Percentiles rank a stretch among this genome's conserved stretches.
Evolutionary conservation across 805 yeast species (phyloP).

Genomic region (Ogataea siamensis): DNA sequence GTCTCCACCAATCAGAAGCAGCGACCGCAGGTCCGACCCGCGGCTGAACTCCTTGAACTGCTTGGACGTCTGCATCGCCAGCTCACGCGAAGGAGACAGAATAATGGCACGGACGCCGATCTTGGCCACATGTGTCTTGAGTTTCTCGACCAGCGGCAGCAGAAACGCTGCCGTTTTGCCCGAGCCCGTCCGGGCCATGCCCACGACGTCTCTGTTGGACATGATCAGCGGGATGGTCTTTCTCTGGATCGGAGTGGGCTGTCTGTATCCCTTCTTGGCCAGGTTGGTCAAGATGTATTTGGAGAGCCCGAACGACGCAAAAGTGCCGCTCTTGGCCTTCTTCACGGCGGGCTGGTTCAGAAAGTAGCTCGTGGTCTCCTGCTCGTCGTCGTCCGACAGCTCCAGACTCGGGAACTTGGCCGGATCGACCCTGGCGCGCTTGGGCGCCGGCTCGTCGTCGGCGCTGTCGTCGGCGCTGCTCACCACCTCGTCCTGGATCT

Average conservation of each 20-base stretch:
- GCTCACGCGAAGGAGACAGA: constrained; percentile 92
- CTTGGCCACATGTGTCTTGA: constrained; percentile 79
- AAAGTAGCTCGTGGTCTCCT: constrained; percentile 44
- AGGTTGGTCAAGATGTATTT: constrained; percentile 68
- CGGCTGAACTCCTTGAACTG: constrained; percentile 84
- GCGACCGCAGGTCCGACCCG: constrained; percentile 79
- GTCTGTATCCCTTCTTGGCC: constrained; percentile 80
- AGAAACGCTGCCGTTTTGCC: constrained; percentile 98
- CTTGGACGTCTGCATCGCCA: constrained; percentile 88
- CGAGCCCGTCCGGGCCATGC: constrained; percentile 99
- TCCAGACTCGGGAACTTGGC: constrained; percentile 41
- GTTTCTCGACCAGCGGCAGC: constrained; percentile 82
- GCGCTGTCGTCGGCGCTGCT: constrained; percentile 50
- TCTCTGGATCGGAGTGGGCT: constrained; percentile 97
- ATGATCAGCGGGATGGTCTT: constrained; percentile 89
- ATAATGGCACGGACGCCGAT: constrained; percentile 88
- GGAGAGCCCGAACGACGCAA: constrained; percentile 87
- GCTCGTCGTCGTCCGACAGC: constrained; percentile 42
- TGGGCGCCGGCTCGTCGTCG: constrained; percentile 38
- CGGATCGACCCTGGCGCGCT: constrained; percentile 27
- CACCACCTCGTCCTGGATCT: constrained; percentile 51
- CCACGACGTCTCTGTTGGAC: constrained; percentile 90
- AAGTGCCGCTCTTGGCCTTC: constrained; percentile 74
- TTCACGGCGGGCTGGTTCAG: constrained; percentile 39
- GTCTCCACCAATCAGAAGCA: constrained; percentile 94